Percentiles rank a stretch among this genome's conserved stretches.
Conservation (phyloP, 2,329 filamentous ascomycete species). For the Aspergillus thermomutatus region DNA sequence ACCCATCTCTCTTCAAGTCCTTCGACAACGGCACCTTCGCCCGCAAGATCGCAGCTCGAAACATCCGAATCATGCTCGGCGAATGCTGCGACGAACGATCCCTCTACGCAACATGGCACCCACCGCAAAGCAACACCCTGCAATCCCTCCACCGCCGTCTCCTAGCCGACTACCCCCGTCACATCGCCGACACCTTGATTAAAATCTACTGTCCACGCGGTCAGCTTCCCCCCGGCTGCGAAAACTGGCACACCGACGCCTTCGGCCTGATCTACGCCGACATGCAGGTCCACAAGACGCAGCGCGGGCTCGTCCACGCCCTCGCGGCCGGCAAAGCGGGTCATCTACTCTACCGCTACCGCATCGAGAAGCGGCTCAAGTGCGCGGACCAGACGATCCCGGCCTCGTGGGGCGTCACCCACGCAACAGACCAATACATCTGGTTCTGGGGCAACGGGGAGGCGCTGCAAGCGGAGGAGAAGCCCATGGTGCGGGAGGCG, state of each 20-base stretch:
- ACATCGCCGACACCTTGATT: constrained; percentile 44
- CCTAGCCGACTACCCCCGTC: constrained; percentile 51
- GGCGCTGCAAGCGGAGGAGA: constrained; percentile 43
- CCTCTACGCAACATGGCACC: constrained; percentile 51
- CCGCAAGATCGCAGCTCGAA: constrained; percentile 40
- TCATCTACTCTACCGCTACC: constrained; percentile 49
- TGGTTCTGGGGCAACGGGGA: constrained; percentile 56
- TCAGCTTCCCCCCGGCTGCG: constrained; percentile 37
- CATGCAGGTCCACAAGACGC: constrained; percentile 53
- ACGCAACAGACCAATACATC: constrained; percentile 51
- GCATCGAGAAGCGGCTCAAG: constrained; percentile 52
- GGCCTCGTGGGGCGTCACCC: constrained; percentile 52
- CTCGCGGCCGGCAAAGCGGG: constrained; percentile 44
- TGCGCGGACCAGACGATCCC: constrained; percentile 45
- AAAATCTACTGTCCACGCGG: constrained; percentile 42
- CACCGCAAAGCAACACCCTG: constrained; percentile 41
- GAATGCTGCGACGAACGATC: constrained; percentile 55
- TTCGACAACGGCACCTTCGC: constrained; percentile 51
- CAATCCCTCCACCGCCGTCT: constrained; percentile 46
- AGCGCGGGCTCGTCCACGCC: constrained; percentile 49
- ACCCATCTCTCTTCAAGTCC: constrained; percentile 40
- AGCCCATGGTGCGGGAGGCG: constrained; percentile 33
- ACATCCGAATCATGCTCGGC: constrained; percentile 51
- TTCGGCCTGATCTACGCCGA: constrained; percentile 57
- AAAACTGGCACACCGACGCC: constrained; percentile 47